Conservation (phyloP, 257 asterid species). For the Nicotiana attenuata region DNA sequence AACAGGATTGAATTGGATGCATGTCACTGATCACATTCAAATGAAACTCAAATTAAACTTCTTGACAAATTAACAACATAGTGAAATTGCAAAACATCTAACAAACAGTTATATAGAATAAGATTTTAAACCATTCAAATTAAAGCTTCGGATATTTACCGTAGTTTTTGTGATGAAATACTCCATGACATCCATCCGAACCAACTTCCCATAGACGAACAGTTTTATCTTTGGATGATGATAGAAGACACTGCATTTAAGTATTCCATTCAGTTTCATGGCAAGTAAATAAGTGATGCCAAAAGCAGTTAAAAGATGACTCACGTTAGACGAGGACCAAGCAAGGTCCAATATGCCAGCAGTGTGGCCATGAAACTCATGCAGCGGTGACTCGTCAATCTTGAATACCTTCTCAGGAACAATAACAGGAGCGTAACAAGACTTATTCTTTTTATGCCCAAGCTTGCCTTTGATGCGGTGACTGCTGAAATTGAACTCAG, state of each 20-base stretch:
- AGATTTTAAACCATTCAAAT: background rate
- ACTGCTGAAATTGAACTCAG: conserved; percentile 18
- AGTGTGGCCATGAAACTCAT: conserved; percentile 53
- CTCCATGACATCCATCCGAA: conserved; percentile 45
- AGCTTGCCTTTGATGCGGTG: conserved; percentile 5
- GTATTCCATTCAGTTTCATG: conserved; percentile 6
- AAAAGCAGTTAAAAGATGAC: conserved; percentile 8
- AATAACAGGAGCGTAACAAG: conserved; percentile 24
- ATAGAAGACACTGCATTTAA: conserved; percentile 57
- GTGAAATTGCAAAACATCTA: background rate
- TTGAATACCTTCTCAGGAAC: conserved; percentile 60
- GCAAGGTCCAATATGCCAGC: conserved; percentile 62
- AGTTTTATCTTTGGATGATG: conserved; percentile 72
- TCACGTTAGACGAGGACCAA: conserved; percentile 85
- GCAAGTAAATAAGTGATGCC: background rate
- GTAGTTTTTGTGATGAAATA: conserved; percentile 62
- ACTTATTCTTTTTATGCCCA: conserved; percentile 16
- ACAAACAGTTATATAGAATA: background rate
- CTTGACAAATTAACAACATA: background rate
- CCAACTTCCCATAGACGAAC: conserved; percentile 69
- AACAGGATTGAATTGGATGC: conserved; percentile 75
- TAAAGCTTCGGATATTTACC: conserved; percentile 36
- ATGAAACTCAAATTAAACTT: conserved; percentile 5
- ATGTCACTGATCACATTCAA: conserved; percentile 51
- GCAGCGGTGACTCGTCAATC: conserved; percentile 49